Evolutionary conservation across 2,329 filamentous ascomycete species (phyloP), one percentile per base, ranked within the genome.

Genomic region (Pseudopithomyces chartarum): DNA sequence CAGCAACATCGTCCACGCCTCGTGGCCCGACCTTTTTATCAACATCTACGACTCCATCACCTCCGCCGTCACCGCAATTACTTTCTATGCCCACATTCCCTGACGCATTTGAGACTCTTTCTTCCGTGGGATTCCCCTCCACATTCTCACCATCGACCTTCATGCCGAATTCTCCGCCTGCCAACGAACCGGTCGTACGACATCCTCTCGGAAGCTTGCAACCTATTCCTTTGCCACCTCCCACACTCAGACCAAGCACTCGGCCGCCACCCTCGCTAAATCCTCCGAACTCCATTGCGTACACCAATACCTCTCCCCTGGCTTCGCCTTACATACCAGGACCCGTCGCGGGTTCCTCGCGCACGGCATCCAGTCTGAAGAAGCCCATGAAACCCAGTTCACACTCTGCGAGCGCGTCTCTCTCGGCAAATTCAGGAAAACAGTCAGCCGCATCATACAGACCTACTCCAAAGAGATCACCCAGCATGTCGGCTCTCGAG

Each of bases 21-120:
- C 60, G 60, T 29, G 66, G 71, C 6, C 67, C 71, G 34, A 74
- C 71, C 3, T 75, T 74, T 39, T 64, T 74, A 13, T 73, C 73
- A 5, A 64, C 70, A 23, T 62, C 70, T 33, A 71, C 69, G 2
- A 73, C 73, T 5, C 72, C 72, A 3, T 73, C 71, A 5, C 72
- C 71, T 12, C 71, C 71, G 10, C 58, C 65, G 39, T 71, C 71
- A n/a, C 65, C 69, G 32, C 52, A 55, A n/a, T 59, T 58, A 12
- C 63, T 67, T 39, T 64, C 61, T 8, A 69, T 58, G 36, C 55
- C 66, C n/a, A 52, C 58, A 1, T 67, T 70, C n/a, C 59, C 68
- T 3, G 63, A 68, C 12, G 64, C 65, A 1, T 57, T 70, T n/a
- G 57, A 61, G 38, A 66, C 66, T 2, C 66, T 66, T 12, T 61